These are phyloP conservation scores for Sugiyamaella castrensis DNA, from an alignment of 1,139 yeast genomes.

Conservation along the genomic window DNA sequence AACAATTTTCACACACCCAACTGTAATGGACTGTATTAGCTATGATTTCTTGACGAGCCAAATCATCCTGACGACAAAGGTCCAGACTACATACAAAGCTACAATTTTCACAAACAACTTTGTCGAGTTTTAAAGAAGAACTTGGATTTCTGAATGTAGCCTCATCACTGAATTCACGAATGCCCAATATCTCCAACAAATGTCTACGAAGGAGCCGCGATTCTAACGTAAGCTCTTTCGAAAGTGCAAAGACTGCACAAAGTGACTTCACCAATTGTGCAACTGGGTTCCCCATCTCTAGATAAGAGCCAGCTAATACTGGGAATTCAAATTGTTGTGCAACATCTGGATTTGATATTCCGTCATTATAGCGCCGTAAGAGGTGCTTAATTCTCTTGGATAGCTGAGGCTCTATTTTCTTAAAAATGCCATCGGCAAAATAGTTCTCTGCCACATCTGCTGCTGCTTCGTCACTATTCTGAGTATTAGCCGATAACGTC, in stretches of 20 bases:
- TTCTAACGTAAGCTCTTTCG: slow-evolving; percentile 63
- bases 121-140: slow-evolving; percentile 60
- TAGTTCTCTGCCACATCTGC: slow-evolving; percentile 33
- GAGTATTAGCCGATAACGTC: neutral
- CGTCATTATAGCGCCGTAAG: slow-evolving; percentile 65
- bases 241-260: slow-evolving; percentile 69
- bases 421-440: slow-evolving; percentile 36
- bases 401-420: slow-evolving; percentile 60
- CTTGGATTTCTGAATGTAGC: slow-evolving; percentile 79
- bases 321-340: slow-evolving; percentile 70
- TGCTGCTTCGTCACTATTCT: slow-evolving; percentile 19
- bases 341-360: slow-evolving; percentile 64
- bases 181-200: slow-evolving; percentile 65
- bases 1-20: slow-evolving; percentile 74
- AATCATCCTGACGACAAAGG: slow-evolving; percentile 60
- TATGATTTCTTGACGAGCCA: slow-evolving; percentile 22
- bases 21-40: slow-evolving; percentile 30
- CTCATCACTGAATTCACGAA: slow-evolving; percentile 78
- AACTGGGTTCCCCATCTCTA: slow-evolving; percentile 53
- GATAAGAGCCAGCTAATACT: slow-evolving; percentile 36
- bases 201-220: slow-evolving; percentile 74
- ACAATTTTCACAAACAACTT: slow-evolving; percentile 78
- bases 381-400: slow-evolving; percentile 64
- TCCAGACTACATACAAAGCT: slow-evolving; percentile 73
- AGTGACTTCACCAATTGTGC: slow-evolving; percentile 74